Evolutionary conservation across 2,329 filamentous ascomycete species (phyloP), one percentile per base, ranked within the genome.

Genomic region (Alternaria rosae): DNA sequence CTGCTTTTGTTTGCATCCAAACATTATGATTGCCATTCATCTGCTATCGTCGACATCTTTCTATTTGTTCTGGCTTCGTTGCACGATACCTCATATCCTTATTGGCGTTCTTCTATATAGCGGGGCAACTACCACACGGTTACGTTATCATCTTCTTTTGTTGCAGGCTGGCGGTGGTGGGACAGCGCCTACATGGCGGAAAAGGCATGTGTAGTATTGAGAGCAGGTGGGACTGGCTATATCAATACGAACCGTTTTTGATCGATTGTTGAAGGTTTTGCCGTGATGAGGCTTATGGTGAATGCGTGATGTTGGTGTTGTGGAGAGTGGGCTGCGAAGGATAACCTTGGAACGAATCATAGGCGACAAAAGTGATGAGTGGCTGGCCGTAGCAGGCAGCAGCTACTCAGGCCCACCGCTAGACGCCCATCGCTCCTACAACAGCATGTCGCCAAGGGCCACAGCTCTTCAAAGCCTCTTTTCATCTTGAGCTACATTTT

Each of bases 31-130:
- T 17, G 21, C 47, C 54, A 30, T 12, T 28, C 35, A 55, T 55
- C 44, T 54, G 6, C 23, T 44, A 58, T 13, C 43, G 52, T 54
- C 8, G 15, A 43, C 35, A 3, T 38, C 35, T 38, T 35, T 35
- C 13, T 35, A 47, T 42, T 44, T 42, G 32, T 44, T 51, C 26
- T 52, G 55, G 26, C 47, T 58, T 52, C 32, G 44, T 32, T 52
- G 47, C 47, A 52, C 47, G 47, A 52, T 48, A 52, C 55, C 47
- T 52, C 32, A 35, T 13, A 23, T 38, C 35, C 42, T 32, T 28
- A 51, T 28, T 57, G 30, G 54, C 44, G 32, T 42, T 51, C 35
- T 38, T 38, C 17, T 38, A 38, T 38, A 38, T 38, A 38, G 35
- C 35, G 35, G 35, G 35, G 35, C n/a, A 38, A 51, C 8, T 44